Evolutionary conservation across 2,329 filamentous ascomycete genomes (phyloP), one percentile per base, ranked within the genome.

Genomic region (Sporothrix brunneoviolacea): DNA sequence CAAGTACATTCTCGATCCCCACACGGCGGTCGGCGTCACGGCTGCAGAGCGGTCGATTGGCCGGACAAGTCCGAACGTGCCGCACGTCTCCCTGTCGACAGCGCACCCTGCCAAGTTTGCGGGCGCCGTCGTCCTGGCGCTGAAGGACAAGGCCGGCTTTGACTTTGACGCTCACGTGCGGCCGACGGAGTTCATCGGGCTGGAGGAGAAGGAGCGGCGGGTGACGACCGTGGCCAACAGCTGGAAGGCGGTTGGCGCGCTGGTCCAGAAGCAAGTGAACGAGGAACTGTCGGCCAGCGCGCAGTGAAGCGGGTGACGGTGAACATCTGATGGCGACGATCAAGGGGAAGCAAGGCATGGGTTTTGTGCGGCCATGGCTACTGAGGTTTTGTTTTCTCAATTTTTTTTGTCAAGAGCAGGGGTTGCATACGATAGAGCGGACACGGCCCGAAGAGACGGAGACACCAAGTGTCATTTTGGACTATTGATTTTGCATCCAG

Each of bases 51-150:
- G 90, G 52, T 90, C 88, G 3, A 75, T 87, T 30, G 64, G 71
- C 38, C 74, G 80, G 12, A 66, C 72, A 1, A 69, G 68, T 24
- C 65, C 73, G 3, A 71, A 71, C 15, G 70, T 83, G 47, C 74
- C 68, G n/a, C 86, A 95, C 65, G 86, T 98, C 61, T 83, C 89
- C 1, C 80, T 98, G 3, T 88, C 91, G 2, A 98, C 93, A 2
- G 93, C 93, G 3, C 93, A 98, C 68, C 91, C 93, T 0, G 93
- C 91, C 55, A 98, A 98, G 68, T 98, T 98, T 63, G 83, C 86
- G 0, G 80, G 81, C 28, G 91, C 91, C 0, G 91, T 98, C 2
- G 85, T 91, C 59, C 66, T 86, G 42, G 90, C 91, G 0, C 73
- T 97, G 53, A 77, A 82, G 56, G 78, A 78, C 8, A 76, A 87